A percentile compares a stretch with the other conserved stretches of the same genome.
Evolutionary conservation across 1,284 basidiomycete genomes (phyloP).

Genomic region (Bondarzewia mesenterica): DNA sequence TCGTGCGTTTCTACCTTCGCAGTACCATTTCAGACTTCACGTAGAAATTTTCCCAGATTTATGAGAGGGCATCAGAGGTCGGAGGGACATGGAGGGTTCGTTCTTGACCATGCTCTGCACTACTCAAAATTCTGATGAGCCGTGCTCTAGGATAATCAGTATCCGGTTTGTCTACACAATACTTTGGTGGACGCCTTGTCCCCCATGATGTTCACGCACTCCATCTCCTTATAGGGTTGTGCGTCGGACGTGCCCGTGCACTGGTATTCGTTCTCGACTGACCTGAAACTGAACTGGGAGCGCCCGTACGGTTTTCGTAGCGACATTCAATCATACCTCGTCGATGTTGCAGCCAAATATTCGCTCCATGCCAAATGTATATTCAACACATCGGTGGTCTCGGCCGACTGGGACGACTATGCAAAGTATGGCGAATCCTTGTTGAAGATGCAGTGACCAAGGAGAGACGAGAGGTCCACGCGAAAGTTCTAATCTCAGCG

Average conservation of each 20-base stretch:
- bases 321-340: constrained; percentile 26
- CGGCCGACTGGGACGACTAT: constrained; percentile 31
- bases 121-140: constrained; percentile 1
- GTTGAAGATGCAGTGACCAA: constrained; percentile 23
- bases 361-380: constrained; percentile 14
- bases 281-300: constrained; percentile 25
- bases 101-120: not conserved
- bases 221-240: constrained; percentile 12
- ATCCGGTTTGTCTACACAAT: constrained; percentile 23
- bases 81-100: constrained; percentile 30
- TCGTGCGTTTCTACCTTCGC: constrained; percentile 19
- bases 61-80: constrained; percentile 22
- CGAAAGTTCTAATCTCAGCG: constrained; percentile 35
- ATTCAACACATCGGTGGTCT: constrained; percentile 27
- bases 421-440: constrained; percentile 26
- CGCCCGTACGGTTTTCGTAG: constrained; percentile 18
- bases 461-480: constrained; percentile 10
- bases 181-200: not conserved
- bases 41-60: constrained; percentile 18
- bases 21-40: not conserved
- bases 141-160: constrained; percentile 20
- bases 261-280: constrained; percentile 25
- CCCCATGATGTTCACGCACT: not conserved
- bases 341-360: constrained; percentile 18
- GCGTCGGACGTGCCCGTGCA: constrained; percentile 20